These are phyloP conservation scores for Alternaria angustiovoidea DNA, from an alignment of 2,329 filamentous ascomycete genomes.

Conservation along the genomic window DNA sequence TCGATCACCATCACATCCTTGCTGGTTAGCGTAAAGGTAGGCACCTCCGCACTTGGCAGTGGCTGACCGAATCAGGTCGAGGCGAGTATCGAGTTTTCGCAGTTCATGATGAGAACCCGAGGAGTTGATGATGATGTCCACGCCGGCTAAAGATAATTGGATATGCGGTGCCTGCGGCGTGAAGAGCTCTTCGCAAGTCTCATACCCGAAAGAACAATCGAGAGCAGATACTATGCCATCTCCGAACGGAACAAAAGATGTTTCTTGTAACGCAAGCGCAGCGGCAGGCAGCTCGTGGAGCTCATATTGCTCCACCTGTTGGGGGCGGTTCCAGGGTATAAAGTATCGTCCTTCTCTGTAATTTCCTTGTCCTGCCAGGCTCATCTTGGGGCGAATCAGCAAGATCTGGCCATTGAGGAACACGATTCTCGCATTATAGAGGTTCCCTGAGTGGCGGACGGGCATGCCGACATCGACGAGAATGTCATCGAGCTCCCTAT, in stretches of 20 bases:
- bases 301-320: constrained; percentile 70
- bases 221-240: constrained; percentile 69
- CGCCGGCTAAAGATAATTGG: neutral
- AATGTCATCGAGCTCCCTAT: constrained; percentile 70
- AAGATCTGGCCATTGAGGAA: constrained; percentile 72
- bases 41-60: constrained; percentile 62
- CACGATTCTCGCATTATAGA: constrained; percentile 69
- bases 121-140: constrained; percentile 70
- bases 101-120: constrained; percentile 68
- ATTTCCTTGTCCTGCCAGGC: constrained; percentile 74
- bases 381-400: constrained; percentile 75
- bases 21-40: constrained; percentile 68
- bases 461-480: constrained; percentile 40
- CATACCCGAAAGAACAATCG: constrained; percentile 56
- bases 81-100: constrained; percentile 69
- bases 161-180: constrained; percentile 13
- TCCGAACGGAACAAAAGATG: constrained; percentile 69
- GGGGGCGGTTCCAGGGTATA: constrained; percentile 43
- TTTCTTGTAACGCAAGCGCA: constrained; percentile 63
- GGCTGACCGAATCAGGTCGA: constrained; percentile 72
- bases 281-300: constrained; percentile 55
- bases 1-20: constrained; percentile 56
- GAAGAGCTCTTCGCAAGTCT: constrained; percentile 17
- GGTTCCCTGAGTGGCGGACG: constrained; percentile 67
- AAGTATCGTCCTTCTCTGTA: constrained; percentile 53